phyloP scores from a whole-genome alignment of 805 yeast species.

The Blastobotrys terrestris region DNA sequence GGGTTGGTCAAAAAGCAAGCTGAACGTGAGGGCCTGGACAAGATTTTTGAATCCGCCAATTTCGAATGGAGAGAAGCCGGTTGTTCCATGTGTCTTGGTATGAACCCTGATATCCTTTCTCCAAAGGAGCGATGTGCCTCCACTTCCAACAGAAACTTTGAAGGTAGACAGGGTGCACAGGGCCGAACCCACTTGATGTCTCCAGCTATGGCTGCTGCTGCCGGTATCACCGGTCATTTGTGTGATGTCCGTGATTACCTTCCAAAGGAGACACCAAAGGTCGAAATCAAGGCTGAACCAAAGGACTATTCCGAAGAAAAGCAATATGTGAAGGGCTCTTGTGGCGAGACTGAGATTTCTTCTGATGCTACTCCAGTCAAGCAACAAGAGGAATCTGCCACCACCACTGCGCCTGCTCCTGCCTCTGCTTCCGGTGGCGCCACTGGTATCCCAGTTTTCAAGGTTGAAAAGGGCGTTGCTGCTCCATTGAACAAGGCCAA shows the following conservation, averaged over 20 bases:
- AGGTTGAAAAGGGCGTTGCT: constrained; percentile 72
- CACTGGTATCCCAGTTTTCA: constrained; percentile 68
- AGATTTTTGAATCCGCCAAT: constrained; percentile 85
- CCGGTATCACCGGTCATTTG: constrained; percentile 86
- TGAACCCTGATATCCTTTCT: constrained; percentile 95
- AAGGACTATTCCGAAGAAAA: constrained; percentile 56
- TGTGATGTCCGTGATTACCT: constrained; percentile 82
- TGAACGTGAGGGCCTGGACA: constrained; percentile 89
- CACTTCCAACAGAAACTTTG: constrained; percentile 96
- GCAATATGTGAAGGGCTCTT: constrained; percentile 49
- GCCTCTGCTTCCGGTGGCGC: constrained; percentile 18
- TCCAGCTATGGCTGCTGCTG: constrained; percentile 99
- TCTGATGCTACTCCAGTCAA: constrained; percentile 1
- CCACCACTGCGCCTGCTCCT: constrained; percentile 1
- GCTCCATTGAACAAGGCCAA: constrained; percentile 94
- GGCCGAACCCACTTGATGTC: constrained; percentile 97
- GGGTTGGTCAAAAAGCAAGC: constrained; percentile 93
- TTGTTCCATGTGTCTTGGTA: constrained; percentile 98
- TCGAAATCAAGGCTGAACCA: constrained; percentile 30
- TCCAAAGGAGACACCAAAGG: constrained; percentile 38
- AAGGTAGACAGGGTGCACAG: constrained; percentile 96
- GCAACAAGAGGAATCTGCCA: background rate
- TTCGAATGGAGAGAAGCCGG: constrained; percentile 99
- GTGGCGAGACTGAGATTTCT: constrained; percentile 37
- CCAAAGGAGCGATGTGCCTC: constrained; percentile 99